Evolutionary conservation across 345 rosid genomes (phyloP).

Genomic region (Isatis tinctoria): DNA sequence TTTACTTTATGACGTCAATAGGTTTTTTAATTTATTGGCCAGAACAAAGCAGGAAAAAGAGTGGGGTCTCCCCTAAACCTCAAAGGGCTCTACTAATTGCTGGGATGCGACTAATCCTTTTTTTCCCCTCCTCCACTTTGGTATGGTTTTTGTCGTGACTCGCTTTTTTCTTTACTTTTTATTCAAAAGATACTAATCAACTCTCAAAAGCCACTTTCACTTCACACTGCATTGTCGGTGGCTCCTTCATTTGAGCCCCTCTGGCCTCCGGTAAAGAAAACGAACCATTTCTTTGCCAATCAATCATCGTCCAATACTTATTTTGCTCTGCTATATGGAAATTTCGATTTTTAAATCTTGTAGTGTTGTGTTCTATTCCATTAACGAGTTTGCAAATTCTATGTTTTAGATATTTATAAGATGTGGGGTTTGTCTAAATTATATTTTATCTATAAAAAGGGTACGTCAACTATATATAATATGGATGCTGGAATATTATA

Average conservation of each 20-base stretch:
- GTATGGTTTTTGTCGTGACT: constrained; percentile 21
- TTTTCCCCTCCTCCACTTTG: constrained; percentile 1
- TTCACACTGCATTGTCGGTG: constrained; percentile 24
- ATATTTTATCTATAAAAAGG: background rate
- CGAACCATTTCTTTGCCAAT: background rate
- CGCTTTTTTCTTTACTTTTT: constrained; percentile 11
- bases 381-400: background rate
- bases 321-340: background rate
- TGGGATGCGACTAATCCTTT: background rate
- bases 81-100: background rate
- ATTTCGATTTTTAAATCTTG: background rate
- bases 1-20: background rate
- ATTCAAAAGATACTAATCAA: constrained; percentile 1
- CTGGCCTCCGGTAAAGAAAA: background rate
- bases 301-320: background rate
- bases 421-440: background rate
- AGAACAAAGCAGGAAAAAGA: background rate
- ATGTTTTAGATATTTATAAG: background rate
- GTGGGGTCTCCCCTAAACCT: background rate
- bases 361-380: background rate
- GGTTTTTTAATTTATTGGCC: no score
- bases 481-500: background rate
- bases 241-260: background rate
- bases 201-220: background rate
- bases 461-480: background rate